Evolutionary conservation across 345 rosid species (phyloP).

Genomic region (Orychophragmus violaceus): DNA sequence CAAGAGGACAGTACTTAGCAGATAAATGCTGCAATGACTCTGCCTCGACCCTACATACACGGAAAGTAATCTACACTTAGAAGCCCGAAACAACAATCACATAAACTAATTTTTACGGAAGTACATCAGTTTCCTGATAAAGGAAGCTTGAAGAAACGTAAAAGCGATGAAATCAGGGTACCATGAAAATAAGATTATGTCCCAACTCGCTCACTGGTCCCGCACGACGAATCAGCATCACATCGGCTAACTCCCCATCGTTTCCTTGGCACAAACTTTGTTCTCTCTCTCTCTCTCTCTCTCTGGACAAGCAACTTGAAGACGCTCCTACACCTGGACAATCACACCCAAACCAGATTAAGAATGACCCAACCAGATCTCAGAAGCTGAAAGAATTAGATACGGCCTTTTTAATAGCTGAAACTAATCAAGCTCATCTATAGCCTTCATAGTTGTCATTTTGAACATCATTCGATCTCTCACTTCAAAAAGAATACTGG

Average conservation of each 20-base stretch:
- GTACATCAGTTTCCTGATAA: not conserved
- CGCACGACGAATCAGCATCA: conserved; percentile 30
- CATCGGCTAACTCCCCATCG: conserved; percentile 52
- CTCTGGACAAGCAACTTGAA: conserved; percentile 54
- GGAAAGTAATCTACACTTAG: too few species aligned
- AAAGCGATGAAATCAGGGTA: conserved; percentile 17
- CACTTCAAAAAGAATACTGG: not conserved
- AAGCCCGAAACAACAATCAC: not conserved
- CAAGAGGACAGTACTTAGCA: too few species aligned
- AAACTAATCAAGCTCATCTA: not conserved
- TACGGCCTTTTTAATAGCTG: not conserved
- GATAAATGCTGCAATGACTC: too few species aligned
- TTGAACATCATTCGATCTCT: not conserved
- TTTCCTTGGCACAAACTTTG: conserved; percentile 47
- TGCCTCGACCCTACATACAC: too few species aligned
- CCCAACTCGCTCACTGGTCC: conserved; percentile 45
- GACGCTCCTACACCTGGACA: too few species aligned
- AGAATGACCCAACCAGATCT: not conserved
- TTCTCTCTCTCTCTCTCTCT: conserved; percentile 59
- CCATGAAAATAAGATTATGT: conserved; percentile 77
- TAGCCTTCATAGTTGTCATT: not conserved
- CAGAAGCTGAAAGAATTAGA: not conserved
- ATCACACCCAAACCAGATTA: conserved; percentile 2
- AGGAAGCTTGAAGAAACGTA: too few species aligned
- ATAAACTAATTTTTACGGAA: not conserved